phyloP scores from a whole-genome alignment of 192 early-diverging fungal genomes.

The Coemansia sp. region DNA sequence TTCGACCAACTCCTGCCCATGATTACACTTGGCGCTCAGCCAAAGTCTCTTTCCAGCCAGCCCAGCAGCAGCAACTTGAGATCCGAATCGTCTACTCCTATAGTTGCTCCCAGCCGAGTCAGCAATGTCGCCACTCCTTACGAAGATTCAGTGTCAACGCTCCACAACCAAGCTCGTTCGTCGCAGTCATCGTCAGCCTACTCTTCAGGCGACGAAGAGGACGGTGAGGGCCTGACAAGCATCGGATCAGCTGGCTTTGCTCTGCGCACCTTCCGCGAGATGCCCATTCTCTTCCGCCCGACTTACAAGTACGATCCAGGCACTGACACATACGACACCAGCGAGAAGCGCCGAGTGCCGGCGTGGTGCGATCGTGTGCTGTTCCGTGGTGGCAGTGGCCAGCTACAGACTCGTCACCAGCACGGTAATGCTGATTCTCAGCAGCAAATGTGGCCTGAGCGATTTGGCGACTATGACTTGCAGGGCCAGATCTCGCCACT shows the following conservation, averaged over 20 bases:
- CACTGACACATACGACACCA: constrained; percentile 84
- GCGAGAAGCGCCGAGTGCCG: constrained; percentile 91
- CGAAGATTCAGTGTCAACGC: constrained; percentile 8
- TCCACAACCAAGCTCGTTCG: constrained; percentile 34
- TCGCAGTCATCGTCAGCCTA: constrained; percentile 25
- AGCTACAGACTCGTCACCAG: constrained; percentile 1
- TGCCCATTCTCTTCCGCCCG: constrained; percentile 79
- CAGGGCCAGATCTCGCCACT: constrained; percentile 41
- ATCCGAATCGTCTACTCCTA: constrained; percentile 16
- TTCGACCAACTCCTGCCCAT: constrained; percentile 66
- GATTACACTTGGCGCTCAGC: constrained; percentile 15
- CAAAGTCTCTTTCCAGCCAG: constrained; percentile 13
- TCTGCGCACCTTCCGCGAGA: constrained; percentile 77
- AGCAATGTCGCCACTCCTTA: background rate
- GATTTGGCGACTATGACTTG: constrained; percentile 17
- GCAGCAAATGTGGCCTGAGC: constrained; percentile 1
- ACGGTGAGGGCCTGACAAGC: constrained; percentile 9
- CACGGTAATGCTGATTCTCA: background rate
- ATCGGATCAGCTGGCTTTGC: constrained; percentile 70
- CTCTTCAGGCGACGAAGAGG: constrained; percentile 36
- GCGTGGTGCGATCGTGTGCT: constrained; percentile 97
- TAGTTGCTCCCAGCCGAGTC: constrained; percentile 1
- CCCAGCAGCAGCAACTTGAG: constrained; percentile 8
- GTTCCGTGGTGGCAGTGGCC: constrained; percentile 54
- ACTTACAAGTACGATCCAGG: constrained; percentile 98